These are phyloP conservation scores for Kalmusia sp. DNA, from an alignment of 2,329 filamentous ascomycete species.

Conservation along the genomic window DNA sequence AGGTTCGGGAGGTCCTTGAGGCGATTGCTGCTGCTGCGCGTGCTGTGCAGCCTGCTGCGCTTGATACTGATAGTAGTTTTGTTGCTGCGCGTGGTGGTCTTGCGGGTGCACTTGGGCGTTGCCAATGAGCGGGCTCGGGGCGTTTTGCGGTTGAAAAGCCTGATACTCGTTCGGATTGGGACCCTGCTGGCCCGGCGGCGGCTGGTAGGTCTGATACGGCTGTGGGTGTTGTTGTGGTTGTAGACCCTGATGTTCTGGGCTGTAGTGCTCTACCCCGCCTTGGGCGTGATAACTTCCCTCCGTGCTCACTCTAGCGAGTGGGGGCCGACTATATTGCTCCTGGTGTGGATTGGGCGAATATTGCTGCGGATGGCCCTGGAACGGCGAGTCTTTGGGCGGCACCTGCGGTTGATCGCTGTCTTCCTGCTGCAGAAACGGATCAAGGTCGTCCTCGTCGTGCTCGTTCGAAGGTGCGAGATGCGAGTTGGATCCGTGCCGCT, in stretches of 20 bases:
- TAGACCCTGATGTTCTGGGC: slow-evolving; percentile 43
- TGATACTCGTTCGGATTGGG: slow-evolving; percentile 38
- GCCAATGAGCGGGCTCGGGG: slow-evolving; percentile 35
- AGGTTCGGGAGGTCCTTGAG: slow-evolving; percentile 34
- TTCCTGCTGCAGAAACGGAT: slow-evolving; percentile 47
- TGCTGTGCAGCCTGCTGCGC: slow-evolving; percentile 33
- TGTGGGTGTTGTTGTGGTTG: slow-evolving; percentile 38
- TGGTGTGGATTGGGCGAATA: slow-evolving; percentile 38
- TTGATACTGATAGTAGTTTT: slow-evolving; percentile 42
- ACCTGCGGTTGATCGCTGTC: slow-evolving; percentile 37
- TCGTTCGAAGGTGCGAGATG: slow-evolving; percentile 45
- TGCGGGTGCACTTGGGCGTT: slow-evolving; percentile 37
- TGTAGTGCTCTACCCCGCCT: slow-evolving; percentile 49
- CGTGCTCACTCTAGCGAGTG: slow-evolving; percentile 48
- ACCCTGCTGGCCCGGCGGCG: slow-evolving; percentile 25
- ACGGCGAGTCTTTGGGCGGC: slow-evolving; percentile 45
- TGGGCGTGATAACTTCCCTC: slow-evolving; percentile 47
- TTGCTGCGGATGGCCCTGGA: slow-evolving; percentile 35
- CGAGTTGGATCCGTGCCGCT: slow-evolving; percentile 36
- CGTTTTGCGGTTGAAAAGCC: slow-evolving; percentile 39
- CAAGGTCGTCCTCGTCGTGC: slow-evolving; percentile 47
- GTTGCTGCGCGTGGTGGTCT: slow-evolving; percentile 33
- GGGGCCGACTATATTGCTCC: slow-evolving; percentile 43
- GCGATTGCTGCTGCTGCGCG: slow-evolving; percentile 32
- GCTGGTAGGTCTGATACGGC: slow-evolving; percentile 41